Percentiles rank a stretch among this genome's conserved stretches.
Conservation (phyloP, 306 rosid genomes). For the Hippophae rhamnoides region DNA sequence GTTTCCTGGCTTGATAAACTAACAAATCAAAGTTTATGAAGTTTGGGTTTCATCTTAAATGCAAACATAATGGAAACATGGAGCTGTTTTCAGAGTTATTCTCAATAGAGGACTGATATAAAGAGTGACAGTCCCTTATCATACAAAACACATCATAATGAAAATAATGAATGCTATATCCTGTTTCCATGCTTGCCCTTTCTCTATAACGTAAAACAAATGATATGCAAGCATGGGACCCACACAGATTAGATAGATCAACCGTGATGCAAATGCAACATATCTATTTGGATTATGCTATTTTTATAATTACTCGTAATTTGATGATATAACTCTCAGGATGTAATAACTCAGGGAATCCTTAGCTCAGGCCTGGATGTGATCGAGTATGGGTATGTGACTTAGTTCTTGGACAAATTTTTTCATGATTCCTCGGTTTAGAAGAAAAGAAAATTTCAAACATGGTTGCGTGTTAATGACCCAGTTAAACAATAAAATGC, state of each 20-base stretch:
- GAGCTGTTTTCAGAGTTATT: no score
- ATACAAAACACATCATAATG: no score
- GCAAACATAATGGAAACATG: no score
- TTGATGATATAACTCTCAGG: constrained; percentile 46
- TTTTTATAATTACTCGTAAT: constrained; percentile 15
- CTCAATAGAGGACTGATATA: no score
- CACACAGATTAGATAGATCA: constrained; percentile 6
- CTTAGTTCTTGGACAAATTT: constrained; percentile 1
- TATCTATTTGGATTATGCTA: not conserved
- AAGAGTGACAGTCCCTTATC: no score
- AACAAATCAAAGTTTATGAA: not conserved
- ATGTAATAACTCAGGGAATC: constrained; percentile 78
- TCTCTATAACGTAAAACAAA: no score
- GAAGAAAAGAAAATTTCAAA: constrained; percentile 5
- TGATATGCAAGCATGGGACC: not conserved
- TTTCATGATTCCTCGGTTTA: constrained; percentile 9
- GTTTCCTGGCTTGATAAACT: constrained; percentile 3
- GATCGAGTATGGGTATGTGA: constrained; percentile 83
- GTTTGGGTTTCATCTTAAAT: no score
- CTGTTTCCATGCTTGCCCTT: no score
- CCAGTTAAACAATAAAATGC: not conserved
- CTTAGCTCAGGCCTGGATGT: constrained; percentile 69
- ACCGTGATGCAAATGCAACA: not conserved
- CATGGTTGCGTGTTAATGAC: not conserved
- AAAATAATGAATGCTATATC: no score